phyloP scores from a whole-genome alignment of 164 flowering plant species.

The Santalum album region DNA sequence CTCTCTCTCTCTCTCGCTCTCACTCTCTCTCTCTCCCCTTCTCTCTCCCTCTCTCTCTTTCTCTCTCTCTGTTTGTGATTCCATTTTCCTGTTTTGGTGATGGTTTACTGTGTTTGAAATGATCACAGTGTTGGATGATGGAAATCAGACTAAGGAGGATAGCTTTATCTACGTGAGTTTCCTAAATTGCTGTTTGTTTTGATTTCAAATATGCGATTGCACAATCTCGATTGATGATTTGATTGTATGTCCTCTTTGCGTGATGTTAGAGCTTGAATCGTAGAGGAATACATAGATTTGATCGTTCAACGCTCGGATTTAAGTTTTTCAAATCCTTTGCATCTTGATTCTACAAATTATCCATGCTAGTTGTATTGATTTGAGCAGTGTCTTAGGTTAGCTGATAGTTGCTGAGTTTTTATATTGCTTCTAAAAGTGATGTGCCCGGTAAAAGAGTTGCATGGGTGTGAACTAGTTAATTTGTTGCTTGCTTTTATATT shows the following conservation, averaged over 20 bases:
- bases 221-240: neutral
- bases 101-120: slow-evolving; percentile 5
- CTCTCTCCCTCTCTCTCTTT: neutral
- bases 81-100: neutral
- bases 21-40: slow-evolving; percentile 4
- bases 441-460: too few species aligned
- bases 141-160: slow-evolving; percentile 68
- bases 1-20: slow-evolving; percentile 3
- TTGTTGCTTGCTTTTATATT: too few species aligned
- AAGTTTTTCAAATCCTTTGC: too few species aligned
- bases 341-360: too few species aligned
- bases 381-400: too few species aligned
- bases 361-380: too few species aligned
- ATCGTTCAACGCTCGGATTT: too few species aligned
- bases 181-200: neutral
- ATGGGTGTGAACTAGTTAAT: too few species aligned
- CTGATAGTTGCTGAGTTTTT: too few species aligned
- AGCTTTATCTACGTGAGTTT: slow-evolving; percentile 81
- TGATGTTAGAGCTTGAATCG: too few species aligned
- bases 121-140: slow-evolving; percentile 73
- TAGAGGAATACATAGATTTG: neutral
- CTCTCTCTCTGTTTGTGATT: neutral
- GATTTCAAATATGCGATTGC: neutral
- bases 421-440: too few species aligned
- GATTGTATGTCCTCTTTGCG: too few species aligned